A percentile compares a stretch with the other conserved stretches of the same genome.
Evolutionary conservation across 2,329 filamentous ascomycete genomes (phyloP).

Genomic region (Neofusicoccum umdonicola): DNA sequence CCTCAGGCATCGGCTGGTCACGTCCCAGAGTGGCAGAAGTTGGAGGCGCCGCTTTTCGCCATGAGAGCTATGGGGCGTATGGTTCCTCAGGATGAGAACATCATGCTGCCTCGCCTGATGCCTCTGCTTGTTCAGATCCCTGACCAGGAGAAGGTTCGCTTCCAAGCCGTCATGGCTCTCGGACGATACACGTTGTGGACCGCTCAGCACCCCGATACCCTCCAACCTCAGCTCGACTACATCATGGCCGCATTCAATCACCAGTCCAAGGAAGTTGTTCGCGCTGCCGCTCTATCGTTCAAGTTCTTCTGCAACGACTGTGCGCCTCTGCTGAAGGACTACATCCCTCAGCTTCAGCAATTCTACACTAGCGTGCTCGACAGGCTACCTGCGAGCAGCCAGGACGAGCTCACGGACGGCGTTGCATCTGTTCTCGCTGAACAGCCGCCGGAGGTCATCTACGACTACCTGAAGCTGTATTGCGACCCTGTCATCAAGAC

Average conservation of each 20-base stretch:
- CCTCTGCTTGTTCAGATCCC: slow-evolving; percentile 92
- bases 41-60: slow-evolving; percentile 92
- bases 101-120: slow-evolving; percentile 87
- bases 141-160: slow-evolving; percentile 94
- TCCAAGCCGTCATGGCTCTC: slow-evolving; percentile 96
- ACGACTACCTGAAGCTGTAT: slow-evolving; percentile 84
- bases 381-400: slow-evolving; percentile 77
- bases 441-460: slow-evolving; percentile 76
- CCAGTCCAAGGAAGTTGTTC: slow-evolving; percentile 82
- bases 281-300: slow-evolving; percentile 88
- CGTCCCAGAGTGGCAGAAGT: slow-evolving; percentile 92
- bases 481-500: slow-evolving; percentile 86
- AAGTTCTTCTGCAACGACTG: slow-evolving; percentile 98
- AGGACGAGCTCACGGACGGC: slow-evolving; percentile 95
- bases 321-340: slow-evolving; percentile 76
- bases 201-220: slow-evolving; percentile 83
- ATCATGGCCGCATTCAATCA: slow-evolving; percentile 92
- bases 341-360: slow-evolving; percentile 80
- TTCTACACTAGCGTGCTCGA: slow-evolving; percentile 92
- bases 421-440: slow-evolving; percentile 88
- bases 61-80: slow-evolving; percentile 95
- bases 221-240: slow-evolving; percentile 91
- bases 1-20: slow-evolving; percentile 68
- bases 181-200: slow-evolving; percentile 99
- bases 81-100: slow-evolving; percentile 84